Base-by-base conservation (phyloP, 2,329 filamentous ascomycete genomes). In the Exophiala sp. region DNA sequence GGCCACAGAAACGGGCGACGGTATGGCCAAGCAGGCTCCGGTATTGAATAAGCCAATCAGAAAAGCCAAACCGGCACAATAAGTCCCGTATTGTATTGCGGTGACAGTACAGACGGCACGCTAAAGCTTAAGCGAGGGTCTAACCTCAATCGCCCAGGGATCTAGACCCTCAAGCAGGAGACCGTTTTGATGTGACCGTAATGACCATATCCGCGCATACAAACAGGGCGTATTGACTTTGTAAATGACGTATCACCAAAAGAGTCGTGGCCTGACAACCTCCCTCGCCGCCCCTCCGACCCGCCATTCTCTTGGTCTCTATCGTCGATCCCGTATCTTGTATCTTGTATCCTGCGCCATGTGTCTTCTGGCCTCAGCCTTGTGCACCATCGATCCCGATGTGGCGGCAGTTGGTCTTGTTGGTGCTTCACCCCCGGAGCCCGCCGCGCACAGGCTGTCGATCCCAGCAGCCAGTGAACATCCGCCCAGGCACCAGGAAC, bases 151-250 rank as follows among this genome's bases (percentile, higher is more conserved):
- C 13, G 11, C 8, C 29, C 23, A 14, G 5, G 19, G 29, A 22
- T 54, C 51, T 45, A 57, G 50, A 49, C 50, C 41, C 23, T 35
- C 48, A 41, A 48, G 37, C 54, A 57, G 44, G 54, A 57, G 54
- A 57, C 54, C 13, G 9, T 22, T 46, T 51, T 23, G 6, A 2
- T 6, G 3, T 46, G 47, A 55, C 50, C 38, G 50, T 53, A 56
- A 51, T 53, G 49, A 56, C 53, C 10, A 3, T 9, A 9, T 8
- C 27, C 1, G 8, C 37, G 2, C 43, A 42, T 29, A 42, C 5
- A n/a, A 38, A 48, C 41, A 1, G 1, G 2, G 1, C 6, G 37
- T 48, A 50, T 47, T 16, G 34, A 16, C 5, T 2, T 14, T 8
- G 41, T 44, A 50, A 50, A 50, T 50, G 34, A 41, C 48, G 42